Evolutionary conservation across 805 yeast genomes (phyloP), one percentile per base, ranked within the genome.

Genomic region (Pichia phayaonensis): DNA sequence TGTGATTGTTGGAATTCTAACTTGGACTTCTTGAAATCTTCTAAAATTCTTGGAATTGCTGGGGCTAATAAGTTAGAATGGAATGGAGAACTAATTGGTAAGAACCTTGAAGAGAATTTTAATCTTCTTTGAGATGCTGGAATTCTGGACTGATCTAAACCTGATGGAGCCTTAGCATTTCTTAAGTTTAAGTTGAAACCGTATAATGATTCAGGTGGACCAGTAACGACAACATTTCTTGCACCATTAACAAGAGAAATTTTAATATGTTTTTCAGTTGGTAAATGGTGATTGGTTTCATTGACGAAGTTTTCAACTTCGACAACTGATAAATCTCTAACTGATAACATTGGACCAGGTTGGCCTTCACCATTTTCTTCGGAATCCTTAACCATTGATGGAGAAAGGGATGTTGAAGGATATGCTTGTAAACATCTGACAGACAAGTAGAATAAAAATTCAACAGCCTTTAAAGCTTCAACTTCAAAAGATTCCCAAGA

Each of bases 161-260:
- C 98, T 44, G 94, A 74, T 44, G 95, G 86, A 46, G 97, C 97
- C 73, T 94, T 94, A 53, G 89, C 89, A 72, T 88, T 87, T 76
- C 99, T 84, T 68, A 94, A 77, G 54, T 92, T 79, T 64, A 94
- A 77, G 72, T 90, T 90, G 62, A 94, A 79, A 76, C 99, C 99
- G 62, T 92, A 94, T 55, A 94, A 75, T 3, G 98, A 90, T 77
- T 90, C 96, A 51, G 99, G 98, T 45, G 98, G 99, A 68, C 99
- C 99, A 22, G 95, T 81, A 45, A 92, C 90, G 51, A 94, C 99
- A 72, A 90, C 77, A 70, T 90, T 88, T 73, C 96, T 81, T 45
- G 96, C 96, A 68, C 99, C 99, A 66, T 94, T 94, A 60, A 90
- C 77, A 67, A 94, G 80, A 42, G 98, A 90, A 57, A 94, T 83